phyloP scores from a whole-genome alignment of 1,139 yeast species.

The Zygotorulaspora mrakii region DNA sequence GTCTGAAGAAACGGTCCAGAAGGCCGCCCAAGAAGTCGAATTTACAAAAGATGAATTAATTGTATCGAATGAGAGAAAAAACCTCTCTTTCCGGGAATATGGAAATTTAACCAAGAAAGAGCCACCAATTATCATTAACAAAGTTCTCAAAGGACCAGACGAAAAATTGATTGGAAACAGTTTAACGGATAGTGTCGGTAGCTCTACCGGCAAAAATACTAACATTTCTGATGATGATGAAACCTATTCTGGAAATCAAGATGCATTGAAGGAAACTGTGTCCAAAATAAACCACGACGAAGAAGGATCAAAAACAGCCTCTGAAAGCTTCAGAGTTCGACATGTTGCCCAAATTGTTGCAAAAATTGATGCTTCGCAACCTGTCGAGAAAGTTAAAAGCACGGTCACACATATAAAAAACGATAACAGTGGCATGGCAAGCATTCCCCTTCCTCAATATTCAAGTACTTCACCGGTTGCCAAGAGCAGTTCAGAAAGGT shows the following conservation, averaged over 20 bases:
- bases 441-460: no score
- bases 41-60: neutral
- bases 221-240: neutral
- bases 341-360: neutral
- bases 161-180: neutral
- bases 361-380: neutral
- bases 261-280: neutral
- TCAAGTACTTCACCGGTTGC: no score
- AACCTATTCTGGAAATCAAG: neutral
- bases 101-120: neutral
- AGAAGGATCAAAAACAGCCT: no score
- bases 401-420: neutral
- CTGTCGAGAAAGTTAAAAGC: neutral
- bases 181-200: neutral
- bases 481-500: no score
- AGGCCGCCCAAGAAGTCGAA: no score
- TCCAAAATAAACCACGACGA: no score
- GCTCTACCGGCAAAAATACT: neutral
- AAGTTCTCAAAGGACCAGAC: neutral
- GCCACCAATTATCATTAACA: neutral
- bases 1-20: no score
- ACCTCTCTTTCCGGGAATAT: neutral
- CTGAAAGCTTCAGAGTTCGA: neutral
- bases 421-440: no score
- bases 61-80: neutral